Conservation (phyloP, 208 protist genomes). For the Acanthamoeba healyi region DNA sequence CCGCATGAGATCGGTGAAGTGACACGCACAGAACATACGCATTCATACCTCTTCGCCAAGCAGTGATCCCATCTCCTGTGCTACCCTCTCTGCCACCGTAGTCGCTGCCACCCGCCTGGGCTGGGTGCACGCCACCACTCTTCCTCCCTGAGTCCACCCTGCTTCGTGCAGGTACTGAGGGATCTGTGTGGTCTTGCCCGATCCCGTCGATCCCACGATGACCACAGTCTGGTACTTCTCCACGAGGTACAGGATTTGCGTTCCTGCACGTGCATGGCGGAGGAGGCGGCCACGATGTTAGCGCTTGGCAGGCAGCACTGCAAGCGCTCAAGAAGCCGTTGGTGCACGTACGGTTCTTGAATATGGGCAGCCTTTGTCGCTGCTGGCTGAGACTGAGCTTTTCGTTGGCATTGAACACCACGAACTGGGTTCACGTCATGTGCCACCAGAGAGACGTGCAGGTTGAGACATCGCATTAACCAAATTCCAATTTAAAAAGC, state of each 20-base stretch:
- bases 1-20: not conserved
- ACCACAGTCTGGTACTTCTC: slow-evolving; percentile 85
- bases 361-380: slow-evolving; percentile 71
- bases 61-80: slow-evolving; percentile 84
- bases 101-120: slow-evolving; percentile 92
- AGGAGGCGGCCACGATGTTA: not conserved
- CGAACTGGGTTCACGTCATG: no score
- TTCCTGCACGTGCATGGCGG: not conserved
- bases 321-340: not conserved
- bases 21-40: not conserved
- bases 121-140: slow-evolving; percentile 90
- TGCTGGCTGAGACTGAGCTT: slow-evolving; percentile 72
- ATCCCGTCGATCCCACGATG: slow-evolving; percentile 94
- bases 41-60: slow-evolving; percentile 44
- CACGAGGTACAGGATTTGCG: slow-evolving; percentile 85
- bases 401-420: slow-evolving; percentile 71
- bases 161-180: slow-evolving; percentile 95
- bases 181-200: slow-evolving; percentile 96
- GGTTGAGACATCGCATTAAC: no score
- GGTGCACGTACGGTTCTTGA: slow-evolving; percentile 61
- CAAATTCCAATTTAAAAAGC: no score
- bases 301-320: not conserved
- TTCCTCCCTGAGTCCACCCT: slow-evolving; percentile 83
- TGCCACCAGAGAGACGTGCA: no score
- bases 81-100: slow-evolving; percentile 90